Evolutionary conservation across 371 early-diverging fungal species (phyloP), one percentile per base, ranked within the genome.

Genomic region (Mortierella sp.): DNA sequence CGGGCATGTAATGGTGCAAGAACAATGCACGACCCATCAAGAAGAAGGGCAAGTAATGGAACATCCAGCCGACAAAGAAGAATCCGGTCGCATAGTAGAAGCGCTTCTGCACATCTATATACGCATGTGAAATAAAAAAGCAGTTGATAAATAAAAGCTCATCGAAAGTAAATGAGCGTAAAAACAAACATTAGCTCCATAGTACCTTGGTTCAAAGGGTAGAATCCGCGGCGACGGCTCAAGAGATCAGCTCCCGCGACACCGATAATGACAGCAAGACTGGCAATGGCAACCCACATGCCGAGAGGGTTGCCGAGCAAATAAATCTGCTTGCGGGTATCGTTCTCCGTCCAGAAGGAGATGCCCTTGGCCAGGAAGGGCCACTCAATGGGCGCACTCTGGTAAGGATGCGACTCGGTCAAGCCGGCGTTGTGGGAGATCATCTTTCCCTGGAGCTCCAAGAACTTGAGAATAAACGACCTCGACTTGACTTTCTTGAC

Each of bases 41-140:
- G 90, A 98, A 98, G 92, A 99, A 99, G 5, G 99, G 99, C 24
- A 97, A 55, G 84, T 96, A 99, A 88, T 99, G 99, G 47, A 97
- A 84, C 13, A 91, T 76, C 96, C 97, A 99, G 28, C 95, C 96
- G 7, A 96, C 75, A 47, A 96, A 90, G 77, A 98, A 92, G 91
- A 97, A 98, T 0, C 97, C 97, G 31, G 92, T 91, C 0, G 95
- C 92, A 54, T 91, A 90, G 60, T 92, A 80, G 58, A 96, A 83
- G 47, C 95, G 92, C 47, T 90, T 90, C 70, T 92, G 90, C 13
- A 94, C 89, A 76, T 92, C 90, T 91, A 77, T 21, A 38, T 28
- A 70, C n/a, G 7, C 11, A 60, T 26, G 28, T 26, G 21, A 42
- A 28, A 26, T 11, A 75, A 65, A 21, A 57, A 48, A n/a, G 44